Base-by-base conservation (phyloP, 2,329 filamentous ascomycete genomes). In the Fusarium sambucinum region DNA sequence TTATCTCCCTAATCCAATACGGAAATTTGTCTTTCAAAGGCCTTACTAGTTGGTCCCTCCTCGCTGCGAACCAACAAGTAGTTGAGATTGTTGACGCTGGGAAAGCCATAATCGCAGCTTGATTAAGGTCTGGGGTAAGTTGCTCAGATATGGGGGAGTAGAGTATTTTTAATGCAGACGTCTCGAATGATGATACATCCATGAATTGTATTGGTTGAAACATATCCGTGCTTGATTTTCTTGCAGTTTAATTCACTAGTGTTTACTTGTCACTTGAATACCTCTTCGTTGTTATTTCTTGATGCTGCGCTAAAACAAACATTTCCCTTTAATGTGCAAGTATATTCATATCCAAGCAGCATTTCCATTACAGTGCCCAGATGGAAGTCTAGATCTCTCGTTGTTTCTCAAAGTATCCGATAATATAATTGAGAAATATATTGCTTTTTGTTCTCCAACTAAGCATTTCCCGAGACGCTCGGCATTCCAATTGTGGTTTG, bases 401-500 rank as follows among this genome's bases (percentile, higher is more conserved):
- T 13, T 38, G 12, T 8, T 38, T 21, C 12, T 38, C 35, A 13
- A 7, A 14, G n/a, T 17, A n/a, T 14, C 25, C 11, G 14, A 11
- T 16, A 10, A 23, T 6, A 47, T 17, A 14, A 38, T 12, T 38
- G 1, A 14, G 12, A 9, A 6, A 16, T 13, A 23, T 21, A 41
- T 35, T 5, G 27, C n/a, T 41, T 27, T 38, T 32, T n/a, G 32
- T 44, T 19, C 16, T 32, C 30, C 12, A 25, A 37, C 32, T 35
- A 59, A 23, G 25, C 35, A 38, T 62, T 62, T 62, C 40, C 59
- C 48, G 59, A 62, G 30, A 21, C 19, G 41, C 48, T 62, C 66
- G 52, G 59, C 33, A 51, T 51, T 41, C 38, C 25, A 44, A 46
- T 40, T 47, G 53, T 63, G 55, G 53, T 58, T 71, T 74, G 73